phyloP scores from a whole-genome alignment of 2,329 filamentous ascomycete genomes.

The Aciculosporium take region DNA sequence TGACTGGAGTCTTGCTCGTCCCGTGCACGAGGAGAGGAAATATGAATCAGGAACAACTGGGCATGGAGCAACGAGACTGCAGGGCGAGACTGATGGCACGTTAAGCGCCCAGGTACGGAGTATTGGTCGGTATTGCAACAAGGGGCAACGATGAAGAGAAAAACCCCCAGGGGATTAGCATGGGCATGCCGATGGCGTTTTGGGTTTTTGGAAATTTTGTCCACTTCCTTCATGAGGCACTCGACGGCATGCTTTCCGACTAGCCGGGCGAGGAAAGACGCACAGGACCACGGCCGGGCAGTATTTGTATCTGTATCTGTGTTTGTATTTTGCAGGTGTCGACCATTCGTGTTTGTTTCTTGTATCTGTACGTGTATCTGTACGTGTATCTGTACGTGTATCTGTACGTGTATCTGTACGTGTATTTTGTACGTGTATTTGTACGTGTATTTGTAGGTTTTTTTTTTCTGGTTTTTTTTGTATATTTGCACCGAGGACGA shows the following conservation, averaged over 20 bases:
- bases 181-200: constrained; percentile 2
- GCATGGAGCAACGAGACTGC: too few relatives aligned
- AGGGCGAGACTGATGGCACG: background rate
- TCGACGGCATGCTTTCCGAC: constrained; percentile 1
- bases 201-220: background rate
- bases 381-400: too few relatives aligned
- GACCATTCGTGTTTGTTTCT: too few relatives aligned
- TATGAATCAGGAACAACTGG: background rate
- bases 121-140: background rate
- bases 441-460: too few relatives aligned
- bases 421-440: too few relatives aligned
- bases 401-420: too few relatives aligned
- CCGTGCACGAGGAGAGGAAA: background rate
- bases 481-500: too few relatives aligned
- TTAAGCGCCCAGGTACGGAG: constrained; percentile 1
- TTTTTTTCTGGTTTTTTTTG: too few relatives aligned
- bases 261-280: background rate
- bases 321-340: too few relatives aligned
- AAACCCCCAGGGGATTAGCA: background rate
- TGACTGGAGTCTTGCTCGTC: too few relatives aligned
- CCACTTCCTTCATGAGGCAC: background rate
- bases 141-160: background rate
- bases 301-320: background rate
- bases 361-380: background rate
- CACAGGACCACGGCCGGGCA: background rate